phyloP scores from a whole-genome alignment of 805 yeast genomes.

The Saturnispora galanensis region DNA sequence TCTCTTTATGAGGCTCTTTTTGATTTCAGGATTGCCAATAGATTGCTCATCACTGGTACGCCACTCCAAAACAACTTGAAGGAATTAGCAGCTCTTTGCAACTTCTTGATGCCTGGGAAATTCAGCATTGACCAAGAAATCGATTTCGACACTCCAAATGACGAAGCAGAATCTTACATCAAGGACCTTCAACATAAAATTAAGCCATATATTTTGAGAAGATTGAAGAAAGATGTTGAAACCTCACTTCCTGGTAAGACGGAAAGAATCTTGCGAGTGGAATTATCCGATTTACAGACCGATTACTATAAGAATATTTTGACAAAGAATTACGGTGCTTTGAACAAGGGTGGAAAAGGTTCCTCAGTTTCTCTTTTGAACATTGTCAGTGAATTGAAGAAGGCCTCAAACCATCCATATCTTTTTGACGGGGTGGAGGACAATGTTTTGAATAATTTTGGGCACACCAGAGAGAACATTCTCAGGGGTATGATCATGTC shows the following conservation, averaged over 20 bases:
- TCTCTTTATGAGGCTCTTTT: slow-evolving; percentile 82
- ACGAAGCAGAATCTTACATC: slow-evolving; percentile 80
- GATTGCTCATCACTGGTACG: slow-evolving; percentile 92
- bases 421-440: slow-evolving; percentile 89
- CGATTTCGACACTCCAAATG: slow-evolving; percentile 84
- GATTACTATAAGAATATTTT: slow-evolving; percentile 89
- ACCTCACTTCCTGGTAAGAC: slow-evolving; percentile 93
- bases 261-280: slow-evolving; percentile 91
- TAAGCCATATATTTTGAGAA: slow-evolving; percentile 85
- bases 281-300: slow-evolving; percentile 89
- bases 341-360: slow-evolving; percentile 73
- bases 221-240: slow-evolving; percentile 95
- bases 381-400: slow-evolving; percentile 90
- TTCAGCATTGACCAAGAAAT: slow-evolving; percentile 87
- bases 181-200: slow-evolving; percentile 74
- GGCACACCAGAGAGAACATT: slow-evolving; percentile 64
- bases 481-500: slow-evolving; percentile 92
- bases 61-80: slow-evolving; percentile 94
- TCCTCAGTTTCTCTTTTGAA: slow-evolving; percentile 80
- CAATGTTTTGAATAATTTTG: slow-evolving; percentile 57
- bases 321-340: slow-evolving; percentile 84
- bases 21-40: slow-evolving; percentile 73
- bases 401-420: slow-evolving; percentile 96
- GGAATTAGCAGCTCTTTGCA: slow-evolving; percentile 89
- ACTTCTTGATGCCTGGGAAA: slow-evolving; percentile 93